Evolutionary conservation across 331 rosid species (phyloP).

Genomic region (Rosa hybrid): DNA sequence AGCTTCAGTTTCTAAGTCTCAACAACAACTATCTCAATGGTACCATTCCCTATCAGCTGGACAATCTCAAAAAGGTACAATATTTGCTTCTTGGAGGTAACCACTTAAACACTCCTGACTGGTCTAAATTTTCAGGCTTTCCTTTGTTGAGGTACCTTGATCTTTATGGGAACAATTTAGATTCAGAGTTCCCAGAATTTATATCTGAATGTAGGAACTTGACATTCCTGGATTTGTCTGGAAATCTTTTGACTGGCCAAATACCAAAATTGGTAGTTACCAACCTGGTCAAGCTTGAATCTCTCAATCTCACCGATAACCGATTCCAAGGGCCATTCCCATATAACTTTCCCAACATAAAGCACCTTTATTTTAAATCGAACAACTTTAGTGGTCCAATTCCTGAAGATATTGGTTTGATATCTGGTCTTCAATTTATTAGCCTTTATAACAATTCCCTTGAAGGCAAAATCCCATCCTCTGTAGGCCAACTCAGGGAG

Average conservation of each 20-base stretch:
- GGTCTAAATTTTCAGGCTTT: slow-evolving; percentile 46
- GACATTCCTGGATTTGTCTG: slow-evolving; percentile 52
- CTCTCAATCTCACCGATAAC: slow-evolving; percentile 54
- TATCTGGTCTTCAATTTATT: slow-evolving; percentile 37
- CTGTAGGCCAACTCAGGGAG: slow-evolving; percentile 39
- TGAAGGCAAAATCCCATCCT: slow-evolving; percentile 39
- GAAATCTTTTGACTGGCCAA: slow-evolving; percentile 29
- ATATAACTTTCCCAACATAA: slow-evolving; percentile 53
- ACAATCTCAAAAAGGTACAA: slow-evolving; percentile 48
- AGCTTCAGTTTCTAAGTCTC: not conserved
- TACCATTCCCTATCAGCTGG: slow-evolving; percentile 43
- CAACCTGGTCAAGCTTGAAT: slow-evolving; percentile 54
- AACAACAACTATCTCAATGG: not conserved
- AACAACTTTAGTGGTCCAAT: slow-evolving; percentile 51
- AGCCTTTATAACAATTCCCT: slow-evolving; percentile 39
- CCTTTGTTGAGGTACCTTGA: slow-evolving; percentile 45
- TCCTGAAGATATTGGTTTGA: slow-evolving; percentile 44
- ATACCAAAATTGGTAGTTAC: slow-evolving; percentile 50
- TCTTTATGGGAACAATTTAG: slow-evolving; percentile 21
- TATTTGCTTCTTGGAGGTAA: slow-evolving; percentile 45
- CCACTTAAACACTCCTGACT: slow-evolving; percentile 16
- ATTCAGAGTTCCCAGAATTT: slow-evolving; percentile 57
- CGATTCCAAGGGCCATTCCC: slow-evolving; percentile 51
- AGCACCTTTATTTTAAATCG: slow-evolving; percentile 37
- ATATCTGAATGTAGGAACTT: slow-evolving; percentile 47